These are phyloP conservation scores for Phellinidium pouzarii DNA, from an alignment of 1,284 basidiomycete genomes.

Conservation along the genomic window DNA sequence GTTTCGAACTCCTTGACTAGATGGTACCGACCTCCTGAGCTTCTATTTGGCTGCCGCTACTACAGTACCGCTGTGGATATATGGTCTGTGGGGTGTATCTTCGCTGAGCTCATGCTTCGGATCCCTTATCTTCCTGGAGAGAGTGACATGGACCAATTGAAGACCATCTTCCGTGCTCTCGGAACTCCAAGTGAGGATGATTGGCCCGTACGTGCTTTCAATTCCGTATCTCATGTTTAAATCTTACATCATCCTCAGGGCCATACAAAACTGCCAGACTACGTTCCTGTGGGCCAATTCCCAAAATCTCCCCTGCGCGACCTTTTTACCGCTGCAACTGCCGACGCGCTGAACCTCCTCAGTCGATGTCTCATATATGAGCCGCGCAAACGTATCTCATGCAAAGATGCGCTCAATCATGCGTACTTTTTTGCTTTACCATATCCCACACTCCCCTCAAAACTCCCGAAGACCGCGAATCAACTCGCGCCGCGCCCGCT, in stretches of 20 bases:
- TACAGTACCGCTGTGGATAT: constrained; percentile 88
- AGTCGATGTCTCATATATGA: constrained; percentile 79
- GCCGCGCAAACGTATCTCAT: constrained; percentile 75
- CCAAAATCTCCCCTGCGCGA: constrained; percentile 77
- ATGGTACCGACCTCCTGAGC: constrained; percentile 97
- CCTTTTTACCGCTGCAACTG: constrained; percentile 86
- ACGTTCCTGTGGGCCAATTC: constrained; percentile 76
- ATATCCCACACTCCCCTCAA: constrained; percentile 74
- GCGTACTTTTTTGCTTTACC: constrained; percentile 76
- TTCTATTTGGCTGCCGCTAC: constrained; percentile 82
- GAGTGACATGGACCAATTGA: constrained; percentile 93
- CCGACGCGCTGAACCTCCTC: constrained; percentile 83
- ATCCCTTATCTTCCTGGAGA: constrained; percentile 91
- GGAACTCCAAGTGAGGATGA: constrained; percentile 95
- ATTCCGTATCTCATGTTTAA: background rate
- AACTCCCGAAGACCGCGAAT: constrained; percentile 69
- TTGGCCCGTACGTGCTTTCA: constrained; percentile 71
- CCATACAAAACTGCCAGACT: constrained; percentile 85
- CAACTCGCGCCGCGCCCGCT: constrained; percentile 47
- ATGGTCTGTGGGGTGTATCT: constrained; percentile 95
- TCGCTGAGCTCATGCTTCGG: constrained; percentile 93
- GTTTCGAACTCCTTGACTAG: constrained; percentile 33
- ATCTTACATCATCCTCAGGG: constrained; percentile 43
- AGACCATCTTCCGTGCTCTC: constrained; percentile 89
- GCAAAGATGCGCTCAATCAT: constrained; percentile 73